Base-by-base conservation (phyloP, 192 early-diverging fungal species). In the Entomortierella beljakovae region DNA sequence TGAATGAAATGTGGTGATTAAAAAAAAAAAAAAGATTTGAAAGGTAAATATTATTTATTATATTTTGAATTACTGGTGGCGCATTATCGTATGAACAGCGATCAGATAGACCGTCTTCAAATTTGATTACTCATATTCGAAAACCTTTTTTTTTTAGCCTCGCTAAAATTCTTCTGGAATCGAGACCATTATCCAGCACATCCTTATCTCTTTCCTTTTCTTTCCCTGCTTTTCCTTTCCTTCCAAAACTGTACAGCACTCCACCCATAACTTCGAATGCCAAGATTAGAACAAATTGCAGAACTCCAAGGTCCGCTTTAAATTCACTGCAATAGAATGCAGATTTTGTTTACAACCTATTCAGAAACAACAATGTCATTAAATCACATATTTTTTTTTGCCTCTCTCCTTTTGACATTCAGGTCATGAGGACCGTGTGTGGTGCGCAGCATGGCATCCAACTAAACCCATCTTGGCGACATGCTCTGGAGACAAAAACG, bases 381-480 rank as follows among this genome's bases (percentile, higher is more conserved):
- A 29, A 53, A 53, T 29, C 28, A 9, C 42, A 43, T 43, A 43
- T n/a, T n/a, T n/a, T n/a, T n/a, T n/a, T n/a, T n/a, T n/a, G n/a
- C n/a, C 31, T 40, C 53, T 28, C 11, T 54, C 35, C 18, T 23
- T 49, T 22, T 38, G 26, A 28, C 16, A 32, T 33, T 32, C 37
- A 89, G 92, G 91, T 43, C 96, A 98, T 71, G 81, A 89, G 26
- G 94, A 96, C 84, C 82, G 92, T 49, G 94, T 94, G 7, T 96
- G 95, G 96, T 89, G 91, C 54, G 88, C 93, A 34, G 80, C 91
- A 38, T 98, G 97, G 97, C 92, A 94, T 56, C 90, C 93, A 0
- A 86, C 88, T 5, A 90, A 90, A 9, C 85, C 83, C 1, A 82
- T 88, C 22, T 88, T 99, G 28, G 93, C 93, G 2, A 91, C 92